Evolutionary conservation across 2,329 filamentous ascomycete genomes (phyloP).

Genomic region (Hymenotorrendiella dingleyae): DNA sequence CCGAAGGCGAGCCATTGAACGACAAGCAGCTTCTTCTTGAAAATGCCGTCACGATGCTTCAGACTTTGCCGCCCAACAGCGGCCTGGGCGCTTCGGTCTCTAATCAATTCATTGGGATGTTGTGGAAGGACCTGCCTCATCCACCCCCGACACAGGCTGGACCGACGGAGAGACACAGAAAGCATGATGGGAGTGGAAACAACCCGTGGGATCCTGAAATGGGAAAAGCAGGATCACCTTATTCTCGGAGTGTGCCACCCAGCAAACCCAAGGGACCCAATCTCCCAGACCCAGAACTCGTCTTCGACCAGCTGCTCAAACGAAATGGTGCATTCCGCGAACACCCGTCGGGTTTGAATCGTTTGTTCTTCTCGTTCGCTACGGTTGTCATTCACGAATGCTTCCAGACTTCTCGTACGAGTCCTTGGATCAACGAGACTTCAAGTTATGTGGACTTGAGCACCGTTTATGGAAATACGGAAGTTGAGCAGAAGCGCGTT

Average conservation of each 20-base stretch:
- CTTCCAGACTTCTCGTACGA: conserved; percentile 37
- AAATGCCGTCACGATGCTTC: conserved; percentile 46
- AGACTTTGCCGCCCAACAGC: conserved; percentile 43
- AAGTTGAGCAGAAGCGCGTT: conserved; percentile 36
- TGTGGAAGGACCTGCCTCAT: conserved; percentile 48
- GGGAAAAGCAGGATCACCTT: conserved; percentile 45
- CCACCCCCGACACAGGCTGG: conserved; percentile 42
- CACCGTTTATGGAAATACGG: conserved; percentile 41
- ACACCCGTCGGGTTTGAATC: conserved; percentile 40
- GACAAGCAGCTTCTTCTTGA: conserved; percentile 44
- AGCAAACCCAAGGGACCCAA: conserved; percentile 43
- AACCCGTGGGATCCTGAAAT: conserved; percentile 45
- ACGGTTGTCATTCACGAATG: conserved; percentile 43
- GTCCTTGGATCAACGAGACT: conserved; percentile 40
- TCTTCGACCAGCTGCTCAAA: conserved; percentile 40
- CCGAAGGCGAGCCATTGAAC: conserved; percentile 39
- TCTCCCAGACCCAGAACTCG: conserved; percentile 41
- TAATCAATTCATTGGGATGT: conserved; percentile 45
- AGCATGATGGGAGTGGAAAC: conserved; percentile 40
- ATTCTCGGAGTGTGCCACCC: conserved; percentile 39
- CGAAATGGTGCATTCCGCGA: conserved; percentile 35
- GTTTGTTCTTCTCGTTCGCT: conserved; percentile 42
- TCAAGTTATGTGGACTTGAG: conserved; percentile 42
- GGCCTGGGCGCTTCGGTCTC: conserved; percentile 42
- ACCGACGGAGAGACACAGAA: conserved; percentile 38